Conservation (phyloP, 2,329 filamentous ascomycete species). For the Parafenestella ontariensis region DNA sequence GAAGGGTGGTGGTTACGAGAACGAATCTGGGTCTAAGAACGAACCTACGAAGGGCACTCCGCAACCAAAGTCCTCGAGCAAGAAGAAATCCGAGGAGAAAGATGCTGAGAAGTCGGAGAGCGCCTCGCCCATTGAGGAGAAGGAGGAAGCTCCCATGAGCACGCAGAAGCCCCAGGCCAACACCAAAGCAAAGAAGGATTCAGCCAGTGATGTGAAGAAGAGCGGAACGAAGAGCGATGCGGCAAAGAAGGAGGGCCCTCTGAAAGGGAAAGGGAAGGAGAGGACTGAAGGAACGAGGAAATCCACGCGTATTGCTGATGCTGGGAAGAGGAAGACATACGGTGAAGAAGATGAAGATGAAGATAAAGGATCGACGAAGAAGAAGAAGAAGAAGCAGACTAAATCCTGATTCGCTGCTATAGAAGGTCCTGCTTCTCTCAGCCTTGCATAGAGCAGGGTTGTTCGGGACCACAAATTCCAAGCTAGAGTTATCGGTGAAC, state of each 20-base stretch:
- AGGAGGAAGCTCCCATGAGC: constrained; percentile 22
- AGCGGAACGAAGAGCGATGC: constrained; percentile 23
- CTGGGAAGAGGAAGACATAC: constrained; percentile 30
- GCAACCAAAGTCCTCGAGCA: constrained; percentile 40
- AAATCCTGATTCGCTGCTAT: constrained; percentile 11
- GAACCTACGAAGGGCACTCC: constrained; percentile 54
- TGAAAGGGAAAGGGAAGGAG: constrained; percentile 24
- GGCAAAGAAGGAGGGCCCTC: constrained; percentile 19
- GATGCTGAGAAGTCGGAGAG: constrained; percentile 17
- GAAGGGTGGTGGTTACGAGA: constrained; percentile 51
- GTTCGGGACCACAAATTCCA: not conserved
- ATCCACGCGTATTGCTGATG: constrained; percentile 18
- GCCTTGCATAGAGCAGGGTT: not conserved
- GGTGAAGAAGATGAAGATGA: constrained; percentile 23
- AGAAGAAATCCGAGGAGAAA: constrained; percentile 29
- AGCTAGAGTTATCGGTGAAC: not conserved
- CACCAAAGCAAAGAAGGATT: constrained; percentile 20
- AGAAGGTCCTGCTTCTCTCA: not conserved
- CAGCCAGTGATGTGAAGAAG: constrained; percentile 13
- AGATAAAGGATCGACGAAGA: constrained; percentile 22
- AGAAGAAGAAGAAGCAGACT: constrained; percentile 21
- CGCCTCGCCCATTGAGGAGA: constrained; percentile 7
- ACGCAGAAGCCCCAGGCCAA: constrained; percentile 33
- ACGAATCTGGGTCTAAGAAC: constrained; percentile 52
- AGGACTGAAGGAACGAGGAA: constrained; percentile 29